Conservation (phyloP, 2,329 filamentous ascomycete species). For the Ophiostoma himal-ulmi region DNA sequence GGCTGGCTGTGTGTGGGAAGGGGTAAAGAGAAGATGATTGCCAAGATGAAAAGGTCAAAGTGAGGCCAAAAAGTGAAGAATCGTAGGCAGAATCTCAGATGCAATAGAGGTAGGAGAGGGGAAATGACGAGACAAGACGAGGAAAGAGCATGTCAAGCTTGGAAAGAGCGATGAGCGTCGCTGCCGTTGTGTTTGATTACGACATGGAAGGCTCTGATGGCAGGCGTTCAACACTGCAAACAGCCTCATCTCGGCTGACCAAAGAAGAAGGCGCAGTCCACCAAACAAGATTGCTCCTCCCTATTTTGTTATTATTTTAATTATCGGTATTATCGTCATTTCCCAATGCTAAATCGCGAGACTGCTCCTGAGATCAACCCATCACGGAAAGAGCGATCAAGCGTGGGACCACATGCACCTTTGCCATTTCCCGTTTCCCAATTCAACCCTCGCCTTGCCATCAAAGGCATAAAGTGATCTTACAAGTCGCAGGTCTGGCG, state of each 20-base stretch:
- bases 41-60: neutral
- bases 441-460: neutral
- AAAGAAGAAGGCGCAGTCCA: constrained; percentile 19
- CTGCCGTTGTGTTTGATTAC: neutral
- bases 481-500: neutral
- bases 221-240: neutral
- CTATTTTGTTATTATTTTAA: neutral
- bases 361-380: neutral
- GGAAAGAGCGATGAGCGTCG: neutral
- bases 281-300: constrained; percentile 13
- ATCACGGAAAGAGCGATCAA: neutral
- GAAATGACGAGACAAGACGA: neutral
- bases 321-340: neutral
- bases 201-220: constrained; percentile 13
- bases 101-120: neutral
- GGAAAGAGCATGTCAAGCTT: neutral
- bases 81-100: neutral
- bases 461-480: constrained; percentile 6
- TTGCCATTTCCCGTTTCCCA: neutral
- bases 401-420: constrained; percentile 10
- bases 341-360: neutral
- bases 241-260: constrained; percentile 19
- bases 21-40: neutral
- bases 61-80: neutral
- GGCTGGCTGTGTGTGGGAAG: neutral